Evolutionary conservation across 441 rosid species (phyloP).

Genomic region (Flueggea neowawraea): DNA sequence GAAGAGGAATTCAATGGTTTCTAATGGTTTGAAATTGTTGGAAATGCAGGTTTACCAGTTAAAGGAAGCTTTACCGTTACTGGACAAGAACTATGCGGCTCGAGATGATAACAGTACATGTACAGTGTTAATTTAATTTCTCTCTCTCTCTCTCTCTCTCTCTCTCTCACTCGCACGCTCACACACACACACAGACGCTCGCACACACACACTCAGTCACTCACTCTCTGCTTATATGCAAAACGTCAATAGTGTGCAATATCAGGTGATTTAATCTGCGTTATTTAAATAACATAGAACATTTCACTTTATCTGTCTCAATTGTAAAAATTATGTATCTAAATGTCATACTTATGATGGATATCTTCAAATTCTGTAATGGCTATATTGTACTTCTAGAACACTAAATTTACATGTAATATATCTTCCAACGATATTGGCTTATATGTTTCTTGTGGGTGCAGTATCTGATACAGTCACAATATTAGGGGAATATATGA

Average conservation of each 20-base stretch:
- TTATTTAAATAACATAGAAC: too few species aligned
- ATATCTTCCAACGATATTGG: neutral
- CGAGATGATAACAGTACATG: conserved; percentile 71
- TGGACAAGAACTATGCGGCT: conserved; percentile 83
- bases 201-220: too few species aligned
- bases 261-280: too few species aligned
- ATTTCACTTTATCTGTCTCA: too few species aligned
- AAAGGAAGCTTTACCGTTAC: conserved; percentile 43
- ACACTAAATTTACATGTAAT: neutral
- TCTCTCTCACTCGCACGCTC: neutral
- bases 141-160: neutral
- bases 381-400: too few species aligned
- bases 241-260: too few species aligned
- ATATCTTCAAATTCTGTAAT: too few species aligned
- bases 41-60: conserved; percentile 55
- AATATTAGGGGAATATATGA: conserved; percentile 76
- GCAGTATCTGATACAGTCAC: conserved; percentile 74
- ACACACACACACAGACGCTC: too few species aligned
- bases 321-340: too few species aligned
- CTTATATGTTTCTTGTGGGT: conserved; percentile 13
- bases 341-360: too few species aligned
- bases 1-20: conserved; percentile 5
- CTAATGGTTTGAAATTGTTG: conserved; percentile 5
- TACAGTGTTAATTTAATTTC: conserved; percentile 17
- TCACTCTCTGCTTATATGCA: too few species aligned